Evolutionary conservation across 2,329 filamentous ascomycete species (phyloP), one percentile per base, ranked within the genome.

Genomic region (Grosmannia serpens): DNA sequence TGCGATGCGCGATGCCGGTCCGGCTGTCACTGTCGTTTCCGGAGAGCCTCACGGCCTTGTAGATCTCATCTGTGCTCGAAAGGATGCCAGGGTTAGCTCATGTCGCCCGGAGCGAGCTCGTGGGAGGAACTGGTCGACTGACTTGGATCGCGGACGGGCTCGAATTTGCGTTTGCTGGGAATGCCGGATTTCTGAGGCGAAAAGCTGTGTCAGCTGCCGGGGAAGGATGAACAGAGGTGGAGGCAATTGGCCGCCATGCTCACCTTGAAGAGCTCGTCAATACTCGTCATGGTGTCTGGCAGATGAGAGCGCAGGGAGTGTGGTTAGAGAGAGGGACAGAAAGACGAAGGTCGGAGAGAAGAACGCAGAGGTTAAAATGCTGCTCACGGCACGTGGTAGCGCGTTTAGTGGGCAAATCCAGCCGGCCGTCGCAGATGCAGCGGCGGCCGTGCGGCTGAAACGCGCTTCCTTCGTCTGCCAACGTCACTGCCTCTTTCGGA

Each of bases 111-210:
- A 46, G 22, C 4, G 2, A 15, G 41, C 13, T 20, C 38, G 35
- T 3, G 35, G 35, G 35, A 15, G 15, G 35, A 26, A n/a, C 41
- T 13, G 47, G 15, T 52, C 49, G 53, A 71, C 80, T 63, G 68
- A 87, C 83, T 84, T 61, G 83, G 82, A 69, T 87, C 82, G 66
- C 76, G 76, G 61, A 83, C 70, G 22, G 80, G 75, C 61, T 86
- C 83, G 57, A 84, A 72, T 70, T 85, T 87, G 65, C 84, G 79
- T 69, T 87, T 87, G 73, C 76, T 79, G 58, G 76, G 69, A 33
- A 74, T 67, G 60, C 77, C 76, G 24, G 75, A 70, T 61, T 70
- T 73, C 73, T 73, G 64, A 56, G 2, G 46, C 10, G 7, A 22
- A 15, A 26, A 49, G 9, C 47, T 51, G 26, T 35, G 22, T 59